These are phyloP conservation scores for Tuber borchii DNA, from an alignment of 495 filamentous ascomycete genomes.

Conservation along the genomic window DNA sequence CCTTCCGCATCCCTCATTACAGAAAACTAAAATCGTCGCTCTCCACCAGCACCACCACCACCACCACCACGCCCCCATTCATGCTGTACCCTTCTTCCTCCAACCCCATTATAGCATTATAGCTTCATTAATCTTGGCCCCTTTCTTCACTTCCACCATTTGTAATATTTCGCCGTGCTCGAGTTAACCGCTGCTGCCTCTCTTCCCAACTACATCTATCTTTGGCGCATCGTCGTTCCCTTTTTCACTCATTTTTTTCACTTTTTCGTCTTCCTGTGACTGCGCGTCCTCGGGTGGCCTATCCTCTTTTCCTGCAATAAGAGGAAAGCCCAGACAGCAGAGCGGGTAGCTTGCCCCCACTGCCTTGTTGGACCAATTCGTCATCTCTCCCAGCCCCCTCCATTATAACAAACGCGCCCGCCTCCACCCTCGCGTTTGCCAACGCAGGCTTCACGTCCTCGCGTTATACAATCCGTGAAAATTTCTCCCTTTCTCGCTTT, in stretches of 20 bases:
- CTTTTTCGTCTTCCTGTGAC: background rate
- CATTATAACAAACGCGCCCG: slow-evolving; percentile 2
- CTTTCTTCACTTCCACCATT: background rate
- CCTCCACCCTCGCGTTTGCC: background rate
- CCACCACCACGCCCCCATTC: background rate
- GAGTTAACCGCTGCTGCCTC: background rate
- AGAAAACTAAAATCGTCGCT: background rate
- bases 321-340: background rate
- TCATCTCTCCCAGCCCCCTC: slow-evolving; percentile 2
- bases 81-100: background rate
- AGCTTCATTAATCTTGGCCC: background rate
- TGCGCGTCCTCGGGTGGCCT: background rate
- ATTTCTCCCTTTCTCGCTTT: background rate
- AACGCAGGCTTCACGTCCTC: background rate
- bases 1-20: background rate
- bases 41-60: background rate
- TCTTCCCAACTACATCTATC: background rate
- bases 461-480: background rate
- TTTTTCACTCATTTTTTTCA: background rate
- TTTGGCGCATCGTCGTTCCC: background rate
- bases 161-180: background rate
- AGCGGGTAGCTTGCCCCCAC: background rate
- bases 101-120: background rate
- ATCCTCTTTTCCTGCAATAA: background rate
- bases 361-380: background rate